These are phyloP conservation scores for Plectosphaerella plurivora DNA, from an alignment of 2,329 filamentous ascomycete genomes.

Conservation along the genomic window DNA sequence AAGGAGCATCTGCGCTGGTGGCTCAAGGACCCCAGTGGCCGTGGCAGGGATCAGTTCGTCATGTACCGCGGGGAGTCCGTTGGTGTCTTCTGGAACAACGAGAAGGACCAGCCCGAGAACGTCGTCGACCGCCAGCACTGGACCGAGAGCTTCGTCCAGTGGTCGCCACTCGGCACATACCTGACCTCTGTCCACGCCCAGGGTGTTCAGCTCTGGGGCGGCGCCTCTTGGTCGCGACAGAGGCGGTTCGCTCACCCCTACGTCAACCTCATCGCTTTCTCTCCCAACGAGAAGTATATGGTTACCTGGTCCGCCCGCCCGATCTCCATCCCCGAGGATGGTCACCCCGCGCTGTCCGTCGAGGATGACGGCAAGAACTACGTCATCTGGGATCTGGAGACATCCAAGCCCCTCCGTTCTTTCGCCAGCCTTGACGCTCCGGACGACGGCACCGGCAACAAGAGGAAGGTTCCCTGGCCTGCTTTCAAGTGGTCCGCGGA, in stretches of 20 bases:
- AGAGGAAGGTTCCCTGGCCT: constrained; percentile 92
- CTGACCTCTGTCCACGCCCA: constrained; percentile 93
- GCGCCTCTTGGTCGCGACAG: constrained; percentile 80
- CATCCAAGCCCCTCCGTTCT: constrained; percentile 82
- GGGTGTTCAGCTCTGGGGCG: constrained; percentile 96
- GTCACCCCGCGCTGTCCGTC: constrained; percentile 75
- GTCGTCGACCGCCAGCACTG: constrained; percentile 91
- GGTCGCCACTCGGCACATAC: constrained; percentile 93
- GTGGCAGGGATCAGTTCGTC: constrained; percentile 90
- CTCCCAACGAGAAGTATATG: constrained; percentile 85
- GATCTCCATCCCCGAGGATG: constrained; percentile 84
- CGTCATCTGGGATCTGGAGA: constrained; percentile 95
- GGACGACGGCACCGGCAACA: constrained; percentile 64
- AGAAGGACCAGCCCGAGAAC: constrained; percentile 81
- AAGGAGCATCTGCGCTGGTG: constrained; percentile 95
- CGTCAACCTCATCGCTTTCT: constrained; percentile 95
- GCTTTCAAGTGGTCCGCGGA: constrained; percentile 99
- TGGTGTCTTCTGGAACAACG: constrained; percentile 97
- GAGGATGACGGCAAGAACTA: constrained; percentile 99
- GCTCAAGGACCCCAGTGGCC: constrained; percentile 73
- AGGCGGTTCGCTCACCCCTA: constrained; percentile 93
- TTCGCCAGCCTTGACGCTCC: constrained; percentile 87
- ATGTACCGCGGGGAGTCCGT: constrained; percentile 92
- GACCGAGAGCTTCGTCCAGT: constrained; percentile 97
- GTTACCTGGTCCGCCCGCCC: constrained; percentile 96